Evolutionary conservation across 176 grass and related monocot genomes (phyloP).

Genomic region (Cenchrus purpureus): DNA sequence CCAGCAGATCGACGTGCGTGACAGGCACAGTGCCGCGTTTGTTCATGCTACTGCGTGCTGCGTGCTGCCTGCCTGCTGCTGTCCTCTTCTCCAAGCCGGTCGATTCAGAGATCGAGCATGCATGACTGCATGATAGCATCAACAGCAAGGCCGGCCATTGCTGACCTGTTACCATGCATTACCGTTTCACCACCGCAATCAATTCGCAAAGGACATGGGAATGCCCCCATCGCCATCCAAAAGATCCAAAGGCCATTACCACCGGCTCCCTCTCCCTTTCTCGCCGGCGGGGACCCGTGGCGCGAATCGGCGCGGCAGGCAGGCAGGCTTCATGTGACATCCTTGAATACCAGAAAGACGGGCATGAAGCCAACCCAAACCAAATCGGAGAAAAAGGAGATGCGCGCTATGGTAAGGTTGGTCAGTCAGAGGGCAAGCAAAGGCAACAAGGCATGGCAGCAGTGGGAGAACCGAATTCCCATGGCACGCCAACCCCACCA

Average conservation of each 20-base stretch:
- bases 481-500: conserved; percentile 59
- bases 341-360: conserved; percentile 43
- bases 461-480: conserved; percentile 42
- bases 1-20: background rate
- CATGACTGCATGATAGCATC: no score
- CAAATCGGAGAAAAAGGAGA: conserved; percentile 31
- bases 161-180: background rate
- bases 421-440: conserved; percentile 30
- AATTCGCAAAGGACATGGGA: conserved; percentile 32
- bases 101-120: background rate
- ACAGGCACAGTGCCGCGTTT: background rate
- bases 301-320: background rate
- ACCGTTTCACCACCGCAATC: conserved; percentile 24
- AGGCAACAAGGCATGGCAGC: background rate
- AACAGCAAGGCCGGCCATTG: background rate
- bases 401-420: conserved; percentile 29
- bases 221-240: conserved; percentile 31
- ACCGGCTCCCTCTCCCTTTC: background rate
- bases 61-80: no score
- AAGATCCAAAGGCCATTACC: conserved; percentile 48
- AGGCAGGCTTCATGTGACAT: conserved; percentile 54
- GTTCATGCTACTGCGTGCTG: background rate
- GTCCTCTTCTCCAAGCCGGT: background rate
- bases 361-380: conserved; percentile 39
- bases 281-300: conserved; percentile 39